Percentiles rank a stretch among this genome's conserved stretches.
These are phyloP conservation scores for Pyrus bretschneideri DNA, from an alignment of 306 rosid genomes.

Conservation along the genomic window DNA sequence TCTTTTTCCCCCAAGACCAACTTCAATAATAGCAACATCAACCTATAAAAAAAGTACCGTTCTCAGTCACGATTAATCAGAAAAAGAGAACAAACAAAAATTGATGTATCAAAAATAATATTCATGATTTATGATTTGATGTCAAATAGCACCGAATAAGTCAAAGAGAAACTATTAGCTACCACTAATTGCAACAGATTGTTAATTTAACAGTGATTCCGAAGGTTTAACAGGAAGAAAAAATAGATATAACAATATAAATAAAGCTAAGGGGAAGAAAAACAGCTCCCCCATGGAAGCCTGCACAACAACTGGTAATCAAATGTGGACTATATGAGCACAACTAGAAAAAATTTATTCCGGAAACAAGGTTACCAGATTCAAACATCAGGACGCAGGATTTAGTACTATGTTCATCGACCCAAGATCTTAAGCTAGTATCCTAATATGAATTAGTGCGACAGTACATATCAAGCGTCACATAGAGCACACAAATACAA, in stretches of 20 bases:
- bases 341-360: too few species aligned
- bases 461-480: not conserved
- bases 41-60: slow-evolving; percentile 36
- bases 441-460: too few species aligned
- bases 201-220: too few species aligned
- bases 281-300: too few species aligned
- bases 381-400: not conserved
- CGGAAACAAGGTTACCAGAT: too few species aligned
- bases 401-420: not conserved
- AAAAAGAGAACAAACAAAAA: not conserved
- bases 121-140: too few species aligned
- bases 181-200: not conserved
- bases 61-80: not conserved
- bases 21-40: slow-evolving; percentile 67
- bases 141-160: not conserved
- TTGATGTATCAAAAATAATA: not conserved
- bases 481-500: not conserved
- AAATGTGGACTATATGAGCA: too few species aligned
- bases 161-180: not conserved
- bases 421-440: too few species aligned
- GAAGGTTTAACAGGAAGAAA: too few species aligned
- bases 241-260: too few species aligned
- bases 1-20: slow-evolving; percentile 63
- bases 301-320: too few species aligned
- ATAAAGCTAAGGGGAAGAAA: too few species aligned